phyloP scores from a whole-genome alignment of 345 rosid genomes.

The Eucalyptus brandiana region DNA sequence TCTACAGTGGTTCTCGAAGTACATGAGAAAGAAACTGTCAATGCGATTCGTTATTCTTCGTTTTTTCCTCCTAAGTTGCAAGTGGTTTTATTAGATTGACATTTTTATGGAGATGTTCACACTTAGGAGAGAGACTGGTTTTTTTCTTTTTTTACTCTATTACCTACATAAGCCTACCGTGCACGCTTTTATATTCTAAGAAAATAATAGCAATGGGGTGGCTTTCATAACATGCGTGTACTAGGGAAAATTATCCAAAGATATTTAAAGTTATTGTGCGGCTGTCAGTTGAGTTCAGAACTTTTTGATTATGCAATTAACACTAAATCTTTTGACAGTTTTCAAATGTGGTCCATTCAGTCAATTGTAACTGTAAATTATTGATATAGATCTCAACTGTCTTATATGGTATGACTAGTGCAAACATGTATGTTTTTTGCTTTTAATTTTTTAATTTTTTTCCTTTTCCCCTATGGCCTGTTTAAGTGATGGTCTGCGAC shows the following conservation, averaged over 20 bases:
- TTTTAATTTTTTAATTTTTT: neutral
- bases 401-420: too few relatives aligned
- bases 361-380: neutral
- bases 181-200: neutral
- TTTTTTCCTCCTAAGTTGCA: neutral
- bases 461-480: neutral
- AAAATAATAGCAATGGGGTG: neutral
- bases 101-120: too few relatives aligned
- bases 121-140: too few relatives aligned
- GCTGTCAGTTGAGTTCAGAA: accelerated
- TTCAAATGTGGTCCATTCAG: neutral
- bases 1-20: neutral
- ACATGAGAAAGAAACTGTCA: neutral
- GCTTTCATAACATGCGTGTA: neutral
- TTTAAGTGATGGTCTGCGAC: neutral
- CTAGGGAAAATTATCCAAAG: neutral
- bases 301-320: neutral
- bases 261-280: neutral
- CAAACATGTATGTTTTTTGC: neutral
- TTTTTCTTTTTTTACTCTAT: too few relatives aligned
- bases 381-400: too few relatives aligned
- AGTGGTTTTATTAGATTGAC: too few relatives aligned
- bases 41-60: neutral
- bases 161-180: too few relatives aligned
- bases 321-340: neutral